These are phyloP conservation scores for Capsella rubella DNA, from an alignment of 441 rosid species.

Conservation along the genomic window DNA sequence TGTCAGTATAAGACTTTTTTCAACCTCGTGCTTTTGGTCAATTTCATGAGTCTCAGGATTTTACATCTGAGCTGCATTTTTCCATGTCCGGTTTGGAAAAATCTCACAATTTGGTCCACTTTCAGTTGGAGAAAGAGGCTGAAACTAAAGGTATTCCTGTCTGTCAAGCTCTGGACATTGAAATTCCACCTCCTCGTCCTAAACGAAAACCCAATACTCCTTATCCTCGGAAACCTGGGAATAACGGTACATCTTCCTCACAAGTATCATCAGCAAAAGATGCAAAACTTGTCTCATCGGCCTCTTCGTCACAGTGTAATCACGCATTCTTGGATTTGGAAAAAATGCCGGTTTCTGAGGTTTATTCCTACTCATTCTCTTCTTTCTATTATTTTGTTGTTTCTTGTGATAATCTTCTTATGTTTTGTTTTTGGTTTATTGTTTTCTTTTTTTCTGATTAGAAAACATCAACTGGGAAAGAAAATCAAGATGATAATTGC, in stretches of 20 bases:
- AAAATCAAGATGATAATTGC: constrained; percentile 66
- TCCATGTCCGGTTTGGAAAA: constrained; percentile 24
- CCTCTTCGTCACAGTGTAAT: constrained; percentile 55
- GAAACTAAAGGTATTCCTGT: constrained; percentile 81
- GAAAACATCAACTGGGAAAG: constrained; percentile 60
- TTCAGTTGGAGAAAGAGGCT: constrained; percentile 98
- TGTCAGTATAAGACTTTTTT: constrained; percentile 35
- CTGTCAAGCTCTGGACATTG: constrained; percentile 79
- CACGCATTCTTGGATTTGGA: constrained; percentile 68
- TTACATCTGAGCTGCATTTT: constrained; percentile 37
- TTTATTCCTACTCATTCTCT: constrained; percentile 37
- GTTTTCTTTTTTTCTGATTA: constrained; percentile 36
- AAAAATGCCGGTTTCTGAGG: constrained; percentile 71
- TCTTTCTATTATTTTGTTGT: constrained; percentile 27
- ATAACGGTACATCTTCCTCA: constrained; percentile 45
- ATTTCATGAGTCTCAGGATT: constrained; percentile 29
- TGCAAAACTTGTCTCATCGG: constrained; percentile 55
- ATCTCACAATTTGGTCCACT: constrained; percentile 15
- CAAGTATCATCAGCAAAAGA: constrained; percentile 58
- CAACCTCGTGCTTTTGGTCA: constrained; percentile 7
- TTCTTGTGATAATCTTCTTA: constrained; percentile 24
- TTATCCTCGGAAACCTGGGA: constrained; percentile 85
- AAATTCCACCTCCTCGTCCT: constrained; percentile 99
- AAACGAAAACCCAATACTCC: constrained; percentile 95
- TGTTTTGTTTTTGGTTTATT: constrained; percentile 19